These are phyloP conservation scores for Ormosia semicastrata DNA, from an alignment of 306 rosid genomes.

Conservation along the genomic window DNA sequence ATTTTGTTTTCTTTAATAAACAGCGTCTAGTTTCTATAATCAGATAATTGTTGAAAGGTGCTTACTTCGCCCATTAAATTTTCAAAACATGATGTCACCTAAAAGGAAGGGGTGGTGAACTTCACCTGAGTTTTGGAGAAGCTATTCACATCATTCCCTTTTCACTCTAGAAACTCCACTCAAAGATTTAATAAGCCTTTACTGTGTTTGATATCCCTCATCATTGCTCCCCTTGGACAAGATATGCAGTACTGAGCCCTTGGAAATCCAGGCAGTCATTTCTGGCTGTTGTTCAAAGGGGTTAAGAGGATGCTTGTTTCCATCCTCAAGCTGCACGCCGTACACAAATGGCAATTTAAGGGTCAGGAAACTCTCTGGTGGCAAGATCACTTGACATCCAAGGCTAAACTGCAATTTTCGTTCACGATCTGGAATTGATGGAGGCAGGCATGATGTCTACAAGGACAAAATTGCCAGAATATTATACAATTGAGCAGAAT, in stretches of 20 bases:
- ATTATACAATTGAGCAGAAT: neutral
- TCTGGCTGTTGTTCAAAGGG: slow-evolving; percentile 83
- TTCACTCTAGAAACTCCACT: slow-evolving; percentile 20
- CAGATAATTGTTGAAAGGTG: slow-evolving; percentile 6
- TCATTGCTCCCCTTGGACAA: slow-evolving; percentile 59
- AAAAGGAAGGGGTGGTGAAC: neutral
- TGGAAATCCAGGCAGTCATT: slow-evolving; percentile 80
- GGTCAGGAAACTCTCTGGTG: slow-evolving; percentile 89
- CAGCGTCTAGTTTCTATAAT: slow-evolving; percentile 7
- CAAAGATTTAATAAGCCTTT: slow-evolving; percentile 26
- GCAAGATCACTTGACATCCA: slow-evolving; percentile 73
- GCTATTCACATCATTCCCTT: slow-evolving; percentile 26
- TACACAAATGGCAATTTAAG: slow-evolving; percentile 86
- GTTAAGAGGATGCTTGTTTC: slow-evolving; percentile 61
- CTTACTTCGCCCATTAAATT: neutral
- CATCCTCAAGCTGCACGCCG: slow-evolving; percentile 77
- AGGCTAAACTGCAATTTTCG: slow-evolving; percentile 73
- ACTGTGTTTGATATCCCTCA: slow-evolving; percentile 51
- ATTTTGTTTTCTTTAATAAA: slow-evolving; percentile 5
- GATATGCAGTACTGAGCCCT: slow-evolving; percentile 74
- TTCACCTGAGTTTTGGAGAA: slow-evolving; percentile 42
- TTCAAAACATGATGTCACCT: slow-evolving; percentile 17
- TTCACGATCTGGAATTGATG: slow-evolving; percentile 61
- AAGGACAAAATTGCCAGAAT: slow-evolving; percentile 24
- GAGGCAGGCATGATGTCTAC: slow-evolving; percentile 77